Conservation (phyloP, 73 alveolate species). For the Paramecium octaurelia region DNA sequence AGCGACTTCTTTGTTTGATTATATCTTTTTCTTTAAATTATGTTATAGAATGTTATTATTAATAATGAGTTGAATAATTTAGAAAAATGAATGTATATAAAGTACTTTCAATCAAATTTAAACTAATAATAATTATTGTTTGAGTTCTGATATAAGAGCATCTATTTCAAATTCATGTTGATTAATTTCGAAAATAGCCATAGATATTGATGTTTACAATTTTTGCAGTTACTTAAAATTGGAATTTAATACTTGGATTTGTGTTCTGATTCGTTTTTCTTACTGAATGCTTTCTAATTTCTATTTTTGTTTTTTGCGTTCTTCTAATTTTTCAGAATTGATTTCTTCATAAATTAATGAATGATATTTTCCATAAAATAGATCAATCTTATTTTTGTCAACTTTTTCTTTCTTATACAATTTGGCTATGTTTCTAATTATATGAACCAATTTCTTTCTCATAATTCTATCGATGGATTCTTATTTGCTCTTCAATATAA, state of each 20-base stretch:
- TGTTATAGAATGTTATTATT: too few relatives aligned
- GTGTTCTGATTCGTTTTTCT: background rate
- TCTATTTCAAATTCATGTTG: conserved; percentile 5
- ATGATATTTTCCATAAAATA: background rate
- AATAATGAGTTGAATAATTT: background rate
- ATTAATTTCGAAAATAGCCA: background rate
- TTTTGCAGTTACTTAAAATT: background rate
- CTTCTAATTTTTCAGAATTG: background rate
- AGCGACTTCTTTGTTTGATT: background rate
- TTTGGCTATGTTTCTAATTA: background rate
- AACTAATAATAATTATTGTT: background rate
- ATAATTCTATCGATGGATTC: background rate
- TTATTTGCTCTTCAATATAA: background rate
- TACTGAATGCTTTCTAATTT: background rate
- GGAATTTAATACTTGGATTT: background rate
- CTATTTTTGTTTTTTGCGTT: background rate
- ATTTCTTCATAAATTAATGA: background rate
- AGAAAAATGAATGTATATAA: background rate
- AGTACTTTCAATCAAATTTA: background rate
- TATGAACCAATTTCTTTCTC: background rate
- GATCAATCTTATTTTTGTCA: background rate
- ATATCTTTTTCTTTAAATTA: background rate
- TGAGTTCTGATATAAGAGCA: background rate
- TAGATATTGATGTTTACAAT: background rate
- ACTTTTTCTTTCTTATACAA: background rate